Conservation (phyloP, 2,329 filamentous ascomycete species). For the Arthroderma sp. region DNA sequence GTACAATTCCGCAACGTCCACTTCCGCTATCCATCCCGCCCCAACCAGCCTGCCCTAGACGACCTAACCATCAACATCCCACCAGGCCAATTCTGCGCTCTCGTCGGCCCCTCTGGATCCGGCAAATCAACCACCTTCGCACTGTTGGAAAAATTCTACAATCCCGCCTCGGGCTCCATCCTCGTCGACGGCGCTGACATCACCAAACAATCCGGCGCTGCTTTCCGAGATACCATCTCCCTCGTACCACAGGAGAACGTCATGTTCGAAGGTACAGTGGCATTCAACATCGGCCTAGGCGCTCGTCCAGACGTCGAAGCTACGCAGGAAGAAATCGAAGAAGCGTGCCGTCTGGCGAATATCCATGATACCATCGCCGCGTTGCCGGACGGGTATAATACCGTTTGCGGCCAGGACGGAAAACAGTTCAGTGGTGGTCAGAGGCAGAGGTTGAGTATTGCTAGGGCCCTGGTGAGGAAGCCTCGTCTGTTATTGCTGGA, state of each 20-base stretch:
- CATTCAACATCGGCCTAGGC: constrained; percentile 37
- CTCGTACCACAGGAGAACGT: constrained; percentile 39
- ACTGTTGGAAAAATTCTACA: constrained; percentile 45
- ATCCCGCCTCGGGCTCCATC: constrained; percentile 39
- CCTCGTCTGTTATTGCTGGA: constrained; percentile 48
- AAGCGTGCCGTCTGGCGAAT: constrained; percentile 55
- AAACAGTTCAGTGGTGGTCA: constrained; percentile 47
- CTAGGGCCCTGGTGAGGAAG: constrained; percentile 44
- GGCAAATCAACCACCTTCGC: constrained; percentile 57
- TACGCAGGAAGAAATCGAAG: constrained; percentile 50
- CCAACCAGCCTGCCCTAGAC: constrained; percentile 46
- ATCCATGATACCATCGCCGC: constrained; percentile 56
- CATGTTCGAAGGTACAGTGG: constrained; percentile 38
- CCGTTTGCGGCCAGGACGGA: constrained; percentile 45
- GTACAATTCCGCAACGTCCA: constrained; percentile 48
- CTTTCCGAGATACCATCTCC: constrained; percentile 36
- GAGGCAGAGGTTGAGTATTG: constrained; percentile 47
- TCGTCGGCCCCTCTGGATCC: constrained; percentile 54
- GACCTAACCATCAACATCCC: constrained; percentile 46
- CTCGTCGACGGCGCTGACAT: constrained; percentile 42
- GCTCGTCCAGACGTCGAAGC: constrained; percentile 43
- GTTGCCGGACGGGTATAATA: constrained; percentile 55
- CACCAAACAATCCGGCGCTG: constrained; percentile 25
- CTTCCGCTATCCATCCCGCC: constrained; percentile 55
- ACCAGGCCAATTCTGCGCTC: constrained; percentile 49